Conservation (phyloP, 441 rosid genomes). For the Pelargonium cotyledonis region DNA sequence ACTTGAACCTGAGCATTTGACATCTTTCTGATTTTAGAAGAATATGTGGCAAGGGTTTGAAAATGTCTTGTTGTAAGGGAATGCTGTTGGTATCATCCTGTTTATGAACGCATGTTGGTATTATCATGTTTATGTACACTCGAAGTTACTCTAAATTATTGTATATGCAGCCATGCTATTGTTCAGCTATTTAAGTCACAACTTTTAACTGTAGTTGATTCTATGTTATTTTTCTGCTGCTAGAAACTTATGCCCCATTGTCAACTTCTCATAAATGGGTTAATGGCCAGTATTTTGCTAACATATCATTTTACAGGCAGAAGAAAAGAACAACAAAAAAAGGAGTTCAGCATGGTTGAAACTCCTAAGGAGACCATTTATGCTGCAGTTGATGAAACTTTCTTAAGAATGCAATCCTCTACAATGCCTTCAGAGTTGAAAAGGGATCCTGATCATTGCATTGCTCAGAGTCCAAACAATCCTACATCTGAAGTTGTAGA, state of each 20-base stretch:
- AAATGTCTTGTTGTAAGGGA: not conserved
- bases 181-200: not conserved
- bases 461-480: not conserved
- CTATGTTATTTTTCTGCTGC: not conserved
- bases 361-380: constrained; percentile 18
- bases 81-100: not conserved
- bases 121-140: too few relatives aligned
- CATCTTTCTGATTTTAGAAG: too few relatives aligned
- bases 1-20: too few relatives aligned
- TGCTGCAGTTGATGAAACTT: constrained; percentile 30
- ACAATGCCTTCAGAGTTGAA: constrained; percentile 24
- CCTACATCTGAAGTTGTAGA: constrained; percentile 20
- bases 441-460: constrained; percentile 12
- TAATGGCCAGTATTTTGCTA: not conserved
- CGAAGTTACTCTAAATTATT: not conserved
- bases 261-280: not conserved
- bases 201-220: too few relatives aligned
- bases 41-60: too few relatives aligned
- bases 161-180: not conserved
- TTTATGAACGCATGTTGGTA: too few relatives aligned
- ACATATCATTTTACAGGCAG: constrained; percentile 38
- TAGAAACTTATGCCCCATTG: not conserved
- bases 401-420: constrained; percentile 29
- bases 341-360: constrained; percentile 24
- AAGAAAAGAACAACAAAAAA: constrained; percentile 27